Evolutionary conservation across 2,329 filamentous ascomycete genomes (phyloP).

Genomic region (Penicillium sp.): DNA sequence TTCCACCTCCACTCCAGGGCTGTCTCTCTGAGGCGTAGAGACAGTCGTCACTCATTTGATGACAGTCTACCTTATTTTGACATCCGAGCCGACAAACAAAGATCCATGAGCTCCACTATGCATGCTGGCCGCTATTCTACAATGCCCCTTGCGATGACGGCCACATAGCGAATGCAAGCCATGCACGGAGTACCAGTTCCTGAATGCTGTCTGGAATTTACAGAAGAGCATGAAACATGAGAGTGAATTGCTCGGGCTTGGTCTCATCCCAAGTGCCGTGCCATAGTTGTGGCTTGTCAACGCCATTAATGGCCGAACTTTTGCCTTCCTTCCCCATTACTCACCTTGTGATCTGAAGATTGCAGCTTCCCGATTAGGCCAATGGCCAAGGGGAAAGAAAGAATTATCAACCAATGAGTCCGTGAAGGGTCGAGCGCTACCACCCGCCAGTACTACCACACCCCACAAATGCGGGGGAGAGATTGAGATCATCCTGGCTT

Average conservation of each 20-base stretch:
- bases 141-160: neutral
- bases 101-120: too few relatives aligned
- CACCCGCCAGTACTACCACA: neutral
- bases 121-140: too few relatives aligned
- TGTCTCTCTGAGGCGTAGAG: neutral
- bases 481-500: neutral
- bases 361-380: neutral
- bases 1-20: too few relatives aligned
- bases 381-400: neutral
- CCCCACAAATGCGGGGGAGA: slow-evolving; percentile 1
- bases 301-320: too few relatives aligned
- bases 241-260: neutral
- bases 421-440: neutral
- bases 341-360: neutral
- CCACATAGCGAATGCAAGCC: neutral
- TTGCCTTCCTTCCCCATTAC: too few relatives aligned
- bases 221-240: neutral
- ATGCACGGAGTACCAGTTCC: neutral
- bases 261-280: neutral
- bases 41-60: neutral
- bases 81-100: too few relatives aligned
- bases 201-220: neutral
- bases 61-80: too few relatives aligned
- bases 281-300: too few relatives aligned
- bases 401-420: neutral